Percentiles rank a stretch among this genome's conserved stretches.
These are phyloP conservation scores for Fraxinus nigra DNA, from an alignment of 305 asterid genomes.

Conservation along the genomic window DNA sequence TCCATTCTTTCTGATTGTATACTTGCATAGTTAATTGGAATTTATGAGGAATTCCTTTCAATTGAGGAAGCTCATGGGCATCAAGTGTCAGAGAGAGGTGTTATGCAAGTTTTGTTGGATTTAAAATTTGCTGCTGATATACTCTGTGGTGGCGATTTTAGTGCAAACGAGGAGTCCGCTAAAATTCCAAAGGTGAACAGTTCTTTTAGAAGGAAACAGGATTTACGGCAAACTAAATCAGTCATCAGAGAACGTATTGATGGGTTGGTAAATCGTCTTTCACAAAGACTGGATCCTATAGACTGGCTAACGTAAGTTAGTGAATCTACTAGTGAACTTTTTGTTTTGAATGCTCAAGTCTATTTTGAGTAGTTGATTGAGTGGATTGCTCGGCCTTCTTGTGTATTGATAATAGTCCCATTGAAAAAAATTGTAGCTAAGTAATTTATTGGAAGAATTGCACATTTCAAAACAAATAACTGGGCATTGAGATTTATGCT, in stretches of 20 bases:
- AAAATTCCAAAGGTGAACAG: conserved; percentile 47
- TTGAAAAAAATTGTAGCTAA: not conserved
- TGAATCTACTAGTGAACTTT: conserved; percentile 8
- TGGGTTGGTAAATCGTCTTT: conserved; percentile 56
- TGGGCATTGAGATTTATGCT: not conserved
- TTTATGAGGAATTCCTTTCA: conserved; percentile 71
- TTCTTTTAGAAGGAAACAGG: conserved; percentile 73
- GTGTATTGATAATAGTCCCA: conserved; percentile 10
- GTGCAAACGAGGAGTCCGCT: conserved; percentile 46
- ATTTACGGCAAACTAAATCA: conserved; percentile 48
- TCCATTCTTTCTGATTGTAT: conserved; percentile 18
- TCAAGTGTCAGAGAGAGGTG: conserved; percentile 81
- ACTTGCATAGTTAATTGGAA: conserved; percentile 57
- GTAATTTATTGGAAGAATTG: not conserved
- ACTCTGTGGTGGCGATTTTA: conserved; percentile 71
- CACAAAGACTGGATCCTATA: conserved; percentile 85
- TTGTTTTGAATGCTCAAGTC: not conserved
- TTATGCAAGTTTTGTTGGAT: conserved; percentile 84
- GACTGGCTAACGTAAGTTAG: conserved; percentile 98
- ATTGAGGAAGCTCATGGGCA: conserved; percentile 47
- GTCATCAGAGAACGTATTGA: conserved; percentile 52
- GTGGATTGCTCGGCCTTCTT: conserved; percentile 20
- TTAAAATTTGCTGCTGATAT: conserved; percentile 77
- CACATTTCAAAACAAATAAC: not conserved
- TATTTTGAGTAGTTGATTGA: not conserved